Percentiles rank a stretch among this genome's conserved stretches.
phyloP scores from a whole-genome alignment of 176 grass and related monocot species.

The Pharus latifolius region DNA sequence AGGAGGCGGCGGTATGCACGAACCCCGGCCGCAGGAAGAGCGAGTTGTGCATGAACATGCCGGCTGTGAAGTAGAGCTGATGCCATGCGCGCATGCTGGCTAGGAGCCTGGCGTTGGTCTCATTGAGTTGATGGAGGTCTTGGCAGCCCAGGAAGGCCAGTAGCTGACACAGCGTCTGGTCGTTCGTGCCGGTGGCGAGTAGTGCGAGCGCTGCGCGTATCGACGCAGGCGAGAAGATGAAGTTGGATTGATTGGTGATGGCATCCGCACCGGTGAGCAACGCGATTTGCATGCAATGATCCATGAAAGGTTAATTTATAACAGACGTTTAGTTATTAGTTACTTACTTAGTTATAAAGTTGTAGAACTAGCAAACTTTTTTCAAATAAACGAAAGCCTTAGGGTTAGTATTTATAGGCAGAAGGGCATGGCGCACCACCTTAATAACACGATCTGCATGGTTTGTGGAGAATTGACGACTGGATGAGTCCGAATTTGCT shows the following conservation, averaged over 20 bases:
- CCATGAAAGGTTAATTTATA: too few species aligned
- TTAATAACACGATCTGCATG: too few species aligned
- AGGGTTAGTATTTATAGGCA: too few species aligned
- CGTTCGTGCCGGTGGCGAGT: slow-evolving; percentile 1
- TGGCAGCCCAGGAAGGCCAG: background rate
- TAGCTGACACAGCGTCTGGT: background rate
- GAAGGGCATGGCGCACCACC: too few species aligned
- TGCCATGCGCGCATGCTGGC: background rate
- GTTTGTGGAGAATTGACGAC: too few species aligned
- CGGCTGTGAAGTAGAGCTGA: slow-evolving; percentile 13
- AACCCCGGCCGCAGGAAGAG: slow-evolving; percentile 1
- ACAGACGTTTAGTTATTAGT: too few species aligned
- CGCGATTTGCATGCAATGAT: slow-evolving; percentile 4
- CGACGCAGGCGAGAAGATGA: slow-evolving; percentile 21
- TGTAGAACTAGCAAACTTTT: too few species aligned
- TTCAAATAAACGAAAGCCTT: too few species aligned
- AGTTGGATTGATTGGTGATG: slow-evolving; percentile 9
- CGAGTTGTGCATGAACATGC: slow-evolving; percentile 1
- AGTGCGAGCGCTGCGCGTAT: slow-evolving; percentile 2
- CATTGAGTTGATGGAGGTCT: background rate
- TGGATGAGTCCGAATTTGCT: too few species aligned
- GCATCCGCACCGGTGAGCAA: background rate
- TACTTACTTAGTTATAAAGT: too few species aligned
- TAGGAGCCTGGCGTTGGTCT: background rate
- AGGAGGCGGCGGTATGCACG: background rate